Base-by-base conservation (phyloP, 2,329 filamentous ascomycete genomes). In the Cladosporium colombiae region DNA sequence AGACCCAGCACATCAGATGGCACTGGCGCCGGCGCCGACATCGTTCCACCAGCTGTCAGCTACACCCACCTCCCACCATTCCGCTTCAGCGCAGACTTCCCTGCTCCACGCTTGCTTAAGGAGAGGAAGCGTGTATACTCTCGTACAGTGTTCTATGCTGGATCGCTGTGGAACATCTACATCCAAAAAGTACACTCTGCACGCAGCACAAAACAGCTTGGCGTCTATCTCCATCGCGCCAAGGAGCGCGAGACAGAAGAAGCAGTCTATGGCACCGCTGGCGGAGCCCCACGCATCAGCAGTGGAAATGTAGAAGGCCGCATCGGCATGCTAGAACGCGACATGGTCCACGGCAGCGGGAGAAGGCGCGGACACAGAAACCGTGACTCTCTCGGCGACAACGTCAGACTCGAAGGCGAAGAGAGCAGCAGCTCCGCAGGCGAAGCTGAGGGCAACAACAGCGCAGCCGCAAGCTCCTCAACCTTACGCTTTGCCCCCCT, bases 81-180 rank as follows among this genome's bases (percentile, higher is more conserved):
- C 73, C 80, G 85, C 27, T 87, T 87, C 68, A 82, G 83, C 13
- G 85, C 82, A 16, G 84, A 86, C 66, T 86, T 87, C 62, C 84
- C 83, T 0, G 84, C 84, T 67, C 84, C 85, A 1, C 78, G 83
- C 18, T 79, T 82, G 7, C 75, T 87, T 27, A 86, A 86, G 66
- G 85, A 86, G 71, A 85, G 84, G 76, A 86, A 86, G 72, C 78
- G 85, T 0, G 82, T 86, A 10, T 87, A 87, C 72, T 85, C 82
- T 13, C 81, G 84, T 35, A 87, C 85, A 2, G 83, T 87, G 5
- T 86, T 85, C 70, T 87, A 87, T 67, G 84, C 84, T 4, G 85
- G 85, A 2, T 83, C 81, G 21, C 75, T 86, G 18, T 87, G 85
- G 85, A 87, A 87, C 69, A 83, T 87, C n/a, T 87, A 87, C 72